phyloP scores from a whole-genome alignment of 2,329 filamentous ascomycete species.

The Claviceps monticola region DNA sequence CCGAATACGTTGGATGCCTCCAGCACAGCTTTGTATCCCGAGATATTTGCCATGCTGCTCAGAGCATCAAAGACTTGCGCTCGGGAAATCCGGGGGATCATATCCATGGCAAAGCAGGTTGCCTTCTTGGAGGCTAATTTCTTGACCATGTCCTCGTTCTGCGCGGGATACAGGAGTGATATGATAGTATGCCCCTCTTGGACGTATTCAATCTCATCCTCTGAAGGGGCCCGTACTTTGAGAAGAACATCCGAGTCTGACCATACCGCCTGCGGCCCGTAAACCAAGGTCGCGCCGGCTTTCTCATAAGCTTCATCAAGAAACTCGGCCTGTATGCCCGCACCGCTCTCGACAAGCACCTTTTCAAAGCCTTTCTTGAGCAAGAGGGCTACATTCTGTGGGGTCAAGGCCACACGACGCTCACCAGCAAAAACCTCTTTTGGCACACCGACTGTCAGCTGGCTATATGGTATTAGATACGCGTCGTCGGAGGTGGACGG shows the following conservation, averaged over 20 bases:
- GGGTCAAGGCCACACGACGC: slow-evolving; percentile 71
- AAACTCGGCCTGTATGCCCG: slow-evolving; percentile 66
- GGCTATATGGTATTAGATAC: slow-evolving; percentile 48
- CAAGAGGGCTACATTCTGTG: slow-evolving; percentile 66
- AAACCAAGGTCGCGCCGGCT: slow-evolving; percentile 65
- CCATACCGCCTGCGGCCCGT: slow-evolving; percentile 55
- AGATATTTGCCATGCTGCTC: slow-evolving; percentile 89
- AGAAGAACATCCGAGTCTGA: slow-evolving; percentile 63
- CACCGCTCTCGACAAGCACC: slow-evolving; percentile 66
- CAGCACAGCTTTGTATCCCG: slow-evolving; percentile 81
- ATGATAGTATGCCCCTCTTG: slow-evolving; percentile 60
- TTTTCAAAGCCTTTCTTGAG: slow-evolving; percentile 74
- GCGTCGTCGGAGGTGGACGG: slow-evolving; percentile 28
- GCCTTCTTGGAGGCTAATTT: slow-evolving; percentile 56
- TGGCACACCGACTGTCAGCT: slow-evolving; percentile 66
- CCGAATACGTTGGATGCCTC: slow-evolving; percentile 85
- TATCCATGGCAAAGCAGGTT: slow-evolving; percentile 81
- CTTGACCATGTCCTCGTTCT: slow-evolving; percentile 64
- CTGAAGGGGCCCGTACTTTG: slow-evolving; percentile 65
- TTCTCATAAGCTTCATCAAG: slow-evolving; percentile 62
- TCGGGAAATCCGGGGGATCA: slow-evolving; percentile 79
- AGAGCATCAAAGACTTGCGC: slow-evolving; percentile 82
- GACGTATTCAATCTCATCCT: slow-evolving; percentile 55
- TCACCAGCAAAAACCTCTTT: slow-evolving; percentile 67
- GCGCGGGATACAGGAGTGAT: slow-evolving; percentile 69